Conservation (phyloP, 1,284 basidiomycete species). For the Serendipita sp. region DNA sequence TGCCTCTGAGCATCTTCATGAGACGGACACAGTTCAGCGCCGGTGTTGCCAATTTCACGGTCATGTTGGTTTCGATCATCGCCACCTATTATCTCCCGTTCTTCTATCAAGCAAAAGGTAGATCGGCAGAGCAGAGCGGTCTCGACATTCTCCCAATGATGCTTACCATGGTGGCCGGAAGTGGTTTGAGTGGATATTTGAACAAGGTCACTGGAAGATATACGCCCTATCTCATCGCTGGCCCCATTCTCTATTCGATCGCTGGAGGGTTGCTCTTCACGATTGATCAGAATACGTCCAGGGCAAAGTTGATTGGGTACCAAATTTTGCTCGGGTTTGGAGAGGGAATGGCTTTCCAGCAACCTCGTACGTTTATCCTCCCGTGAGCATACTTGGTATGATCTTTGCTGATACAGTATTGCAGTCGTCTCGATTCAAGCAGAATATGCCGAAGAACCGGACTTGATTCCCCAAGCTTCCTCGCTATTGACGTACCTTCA, state of each 20-base stretch:
- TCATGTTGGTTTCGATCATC: slow-evolving; percentile 15
- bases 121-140: slow-evolving; percentile 3
- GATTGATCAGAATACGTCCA: slow-evolving; percentile 20
- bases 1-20: slow-evolving; percentile 10
- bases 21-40: not conserved
- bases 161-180: slow-evolving; percentile 20
- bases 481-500: slow-evolving; percentile 26
- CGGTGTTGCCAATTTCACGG: slow-evolving; percentile 17
- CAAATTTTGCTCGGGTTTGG: slow-evolving; percentile 29
- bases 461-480: slow-evolving; percentile 18
- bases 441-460: slow-evolving; percentile 22
- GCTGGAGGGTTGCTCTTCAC: slow-evolving; percentile 32
- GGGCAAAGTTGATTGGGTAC: slow-evolving; percentile 26
- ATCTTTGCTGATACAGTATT: slow-evolving; percentile 22
- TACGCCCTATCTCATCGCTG: slow-evolving; percentile 23
- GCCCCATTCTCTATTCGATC: slow-evolving; percentile 21
- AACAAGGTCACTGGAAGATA: slow-evolving; percentile 26
- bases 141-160: slow-evolving; percentile 11
- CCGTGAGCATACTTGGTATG: slow-evolving; percentile 23
- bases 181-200: slow-evolving; percentile 24
- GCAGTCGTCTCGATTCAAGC: slow-evolving; percentile 29
- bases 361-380: slow-evolving; percentile 9
- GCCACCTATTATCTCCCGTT: slow-evolving; percentile 22
- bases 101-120: slow-evolving; percentile 25
- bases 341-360: slow-evolving; percentile 20